Conservation (phyloP, 1,284 basidiomycete genomes). For the Blastosporella zonata region DNA sequence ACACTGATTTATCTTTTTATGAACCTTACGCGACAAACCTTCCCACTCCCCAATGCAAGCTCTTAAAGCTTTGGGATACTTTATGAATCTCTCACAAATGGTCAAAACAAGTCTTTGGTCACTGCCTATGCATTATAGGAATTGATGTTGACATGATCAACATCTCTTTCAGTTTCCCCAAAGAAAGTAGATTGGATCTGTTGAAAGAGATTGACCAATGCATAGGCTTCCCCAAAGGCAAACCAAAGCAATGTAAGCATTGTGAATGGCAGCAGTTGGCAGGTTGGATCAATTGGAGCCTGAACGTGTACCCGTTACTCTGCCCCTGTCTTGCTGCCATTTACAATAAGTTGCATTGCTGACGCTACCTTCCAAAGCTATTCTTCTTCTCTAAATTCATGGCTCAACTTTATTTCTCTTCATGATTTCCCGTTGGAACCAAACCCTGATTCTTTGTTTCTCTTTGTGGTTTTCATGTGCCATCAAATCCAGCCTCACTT, state of each 20-base stretch:
- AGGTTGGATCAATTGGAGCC: too few relatives aligned
- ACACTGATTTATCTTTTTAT: too few relatives aligned
- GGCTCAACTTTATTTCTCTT: not conserved
- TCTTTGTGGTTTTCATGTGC: not conserved
- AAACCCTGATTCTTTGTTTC: slow-evolving; percentile 2
- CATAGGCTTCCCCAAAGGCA: too few relatives aligned
- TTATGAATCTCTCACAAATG: not conserved
- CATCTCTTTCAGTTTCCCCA: too few relatives aligned
- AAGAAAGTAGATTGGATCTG: too few relatives aligned
- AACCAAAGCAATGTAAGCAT: too few relatives aligned
- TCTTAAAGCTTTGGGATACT: slow-evolving; percentile 22
- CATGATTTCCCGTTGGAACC: slow-evolving; percentile 1
- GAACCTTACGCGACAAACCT: too few relatives aligned
- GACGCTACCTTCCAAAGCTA: slow-evolving; percentile 17
- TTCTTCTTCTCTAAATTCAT: slow-evolving; percentile 1
- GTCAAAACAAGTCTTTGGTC: slow-evolving; percentile 35
- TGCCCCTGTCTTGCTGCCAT: not conserved
- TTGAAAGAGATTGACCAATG: too few relatives aligned
- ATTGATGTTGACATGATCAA: too few relatives aligned
- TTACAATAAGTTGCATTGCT: slow-evolving; percentile 26
- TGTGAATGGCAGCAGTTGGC: too few relatives aligned
- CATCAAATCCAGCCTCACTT: not conserved
- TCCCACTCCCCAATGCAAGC: too few relatives aligned
- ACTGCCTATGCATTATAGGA: slow-evolving; percentile 19
- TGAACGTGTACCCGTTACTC: too few relatives aligned